A percentile compares a stretch with the other conserved stretches of the same genome.
Conservation (phyloP, 2,329 filamentous ascomycete genomes). For the Clarireedia hainanense region DNA sequence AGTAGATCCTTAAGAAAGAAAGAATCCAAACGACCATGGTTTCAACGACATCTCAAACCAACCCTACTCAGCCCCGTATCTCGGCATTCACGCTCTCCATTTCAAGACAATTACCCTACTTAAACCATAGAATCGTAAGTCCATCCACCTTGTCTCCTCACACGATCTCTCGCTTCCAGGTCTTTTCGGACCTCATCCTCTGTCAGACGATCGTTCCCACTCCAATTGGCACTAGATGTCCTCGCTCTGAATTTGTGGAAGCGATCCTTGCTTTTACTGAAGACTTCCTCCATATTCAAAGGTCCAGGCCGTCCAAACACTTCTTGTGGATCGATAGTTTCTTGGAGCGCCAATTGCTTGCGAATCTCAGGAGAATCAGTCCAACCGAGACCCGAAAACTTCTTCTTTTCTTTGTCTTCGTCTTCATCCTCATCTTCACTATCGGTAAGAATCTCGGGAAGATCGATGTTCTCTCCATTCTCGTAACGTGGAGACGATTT, state of each 20-base stretch:
- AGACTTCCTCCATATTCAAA: constrained; percentile 93
- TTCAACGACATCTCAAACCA: too few relatives aligned
- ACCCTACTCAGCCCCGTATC: background rate
- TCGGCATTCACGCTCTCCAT: too few relatives aligned
- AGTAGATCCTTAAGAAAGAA: background rate
- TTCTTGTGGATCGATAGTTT: constrained; percentile 72
- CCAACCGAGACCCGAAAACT: constrained; percentile 69
- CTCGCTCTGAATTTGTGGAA: constrained; percentile 83
- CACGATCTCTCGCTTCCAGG: constrained; percentile 66
- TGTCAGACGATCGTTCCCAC: constrained; percentile 70
- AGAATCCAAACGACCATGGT: background rate
- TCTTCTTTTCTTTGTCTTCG: constrained; percentile 37
- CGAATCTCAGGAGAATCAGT: constrained; percentile 80
- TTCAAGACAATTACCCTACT: background rate
- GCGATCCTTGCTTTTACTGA: constrained; percentile 78
- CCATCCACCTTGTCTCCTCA: constrained; percentile 82
- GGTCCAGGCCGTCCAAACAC: constrained; percentile 87
- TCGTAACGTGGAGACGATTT: constrained; percentile 77
- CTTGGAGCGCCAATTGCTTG: constrained; percentile 68
- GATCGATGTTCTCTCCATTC: constrained; percentile 81
- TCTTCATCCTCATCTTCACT: constrained; percentile 77
- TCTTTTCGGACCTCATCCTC: constrained; percentile 82
- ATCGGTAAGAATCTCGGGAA: constrained; percentile 93
- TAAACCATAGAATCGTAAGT: constrained; percentile 43
- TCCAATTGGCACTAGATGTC: constrained; percentile 94